Conservation (phyloP, 225 moss, liverwort and hornwort genomes). For the Marchantia paleacea region DNA sequence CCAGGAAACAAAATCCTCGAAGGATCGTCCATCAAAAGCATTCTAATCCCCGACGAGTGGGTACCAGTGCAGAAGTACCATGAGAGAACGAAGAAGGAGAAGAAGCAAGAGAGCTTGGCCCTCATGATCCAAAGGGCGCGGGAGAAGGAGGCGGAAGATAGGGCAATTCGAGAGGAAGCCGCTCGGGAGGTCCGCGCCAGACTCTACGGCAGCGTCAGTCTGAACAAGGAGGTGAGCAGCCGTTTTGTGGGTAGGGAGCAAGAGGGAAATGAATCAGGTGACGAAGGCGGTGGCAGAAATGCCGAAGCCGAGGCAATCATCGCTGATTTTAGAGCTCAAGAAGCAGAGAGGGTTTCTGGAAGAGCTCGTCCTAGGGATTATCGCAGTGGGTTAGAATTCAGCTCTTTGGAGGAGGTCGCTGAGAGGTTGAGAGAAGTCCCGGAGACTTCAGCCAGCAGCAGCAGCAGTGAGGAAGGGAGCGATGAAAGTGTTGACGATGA, state of each 20-base stretch:
- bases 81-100: constrained; percentile 64
- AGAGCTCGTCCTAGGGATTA: constrained; percentile 32
- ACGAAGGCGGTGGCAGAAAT: constrained; percentile 22
- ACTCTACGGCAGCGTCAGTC: constrained; percentile 39
- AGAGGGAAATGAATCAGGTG: not conserved
- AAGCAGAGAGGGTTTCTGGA: constrained; percentile 19
- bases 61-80: constrained; percentile 58
- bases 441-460: not conserved
- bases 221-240: constrained; percentile 21
- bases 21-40: constrained; percentile 22
- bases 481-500: constrained; percentile 19
- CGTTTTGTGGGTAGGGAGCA: not conserved
- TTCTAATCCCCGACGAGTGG: constrained; percentile 79
- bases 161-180: constrained; percentile 48
- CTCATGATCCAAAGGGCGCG: constrained; percentile 56
- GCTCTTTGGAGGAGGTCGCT: constrained; percentile 31
- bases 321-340: constrained; percentile 2
- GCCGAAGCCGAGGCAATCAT: constrained; percentile 2
- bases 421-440: constrained; percentile 17
- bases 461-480: not conserved
- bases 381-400: constrained; percentile 27
- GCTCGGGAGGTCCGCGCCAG: constrained; percentile 39
- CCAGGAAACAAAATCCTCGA: not conserved
- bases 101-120: constrained; percentile 58
- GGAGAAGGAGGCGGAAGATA: constrained; percentile 48